Base-by-base conservation (phyloP, 495 filamentous ascomycete genomes). In the Parathielavia hyrcaniae region DNA sequence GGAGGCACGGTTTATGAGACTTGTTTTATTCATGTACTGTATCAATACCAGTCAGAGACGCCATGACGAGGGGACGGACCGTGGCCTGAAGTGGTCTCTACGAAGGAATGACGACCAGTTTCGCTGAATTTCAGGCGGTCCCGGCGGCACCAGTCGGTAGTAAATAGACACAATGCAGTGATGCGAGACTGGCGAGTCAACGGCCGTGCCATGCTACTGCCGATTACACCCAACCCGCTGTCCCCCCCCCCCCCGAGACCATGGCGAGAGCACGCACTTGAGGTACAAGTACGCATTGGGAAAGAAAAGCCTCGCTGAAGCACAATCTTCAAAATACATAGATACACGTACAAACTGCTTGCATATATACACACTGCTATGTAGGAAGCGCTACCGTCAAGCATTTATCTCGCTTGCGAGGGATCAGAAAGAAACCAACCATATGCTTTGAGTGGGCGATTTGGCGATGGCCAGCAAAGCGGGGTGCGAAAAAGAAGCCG, bases 281-380 rank as follows among this genome's bases (percentile, higher is more conserved):
- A 30, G 26, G 26, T 6, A 6, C 6, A 30, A n/a, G n/a, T 30
- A 30, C 6, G 26, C 26, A 30, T 3, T 30, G n/a, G n/a, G n/a
- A n/a, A 30, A 30, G 26, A 30, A 30, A 30, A 30, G 26, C 3
- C 26, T 30, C 6, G 2, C 26, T 6, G 26, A 30, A 6, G 26
- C 2, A 30, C 14, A 26, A 39, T 19, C 13, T 46, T 30, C 30
- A 52, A 19, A 23, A 22, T 14, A 38, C 8, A 36, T 6, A 44
- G 38, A 46, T 55, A 55, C 41, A 45, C 20, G 36, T 46, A 54
- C 51, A 44, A 30, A 17, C 41, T 47, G 53, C 36, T 52, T 17
- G 17, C 6, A 48, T 45, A 19, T 19, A 56, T 56, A 48, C 40
- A 56, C 53, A 56, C 43, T 56, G 39, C 20, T 57, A 34, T 10